Percentiles rank a stretch among this genome's conserved stretches.
phyloP scores from a whole-genome alignment of 441 rosid genomes.

The Adansonia rubrostipa region DNA sequence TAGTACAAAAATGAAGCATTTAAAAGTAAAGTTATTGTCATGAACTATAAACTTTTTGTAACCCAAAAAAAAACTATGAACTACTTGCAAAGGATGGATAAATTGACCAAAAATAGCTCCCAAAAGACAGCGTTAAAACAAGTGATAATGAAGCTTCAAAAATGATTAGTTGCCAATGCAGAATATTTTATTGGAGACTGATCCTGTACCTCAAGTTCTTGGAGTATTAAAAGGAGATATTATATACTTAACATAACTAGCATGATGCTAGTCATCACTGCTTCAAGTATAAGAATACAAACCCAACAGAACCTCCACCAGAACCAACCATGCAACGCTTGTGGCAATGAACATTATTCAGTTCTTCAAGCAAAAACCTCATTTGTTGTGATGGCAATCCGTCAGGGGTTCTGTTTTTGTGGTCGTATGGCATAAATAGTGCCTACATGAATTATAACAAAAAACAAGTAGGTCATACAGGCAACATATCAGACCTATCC shows the following conservation, averaged over 20 bases:
- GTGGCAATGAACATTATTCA: conserved; percentile 56
- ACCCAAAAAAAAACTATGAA: too few relatives aligned
- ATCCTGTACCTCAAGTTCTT: not conserved
- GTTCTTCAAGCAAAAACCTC: conserved; percentile 74
- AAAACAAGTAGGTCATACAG: conserved; percentile 24
- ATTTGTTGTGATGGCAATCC: conserved; percentile 66
- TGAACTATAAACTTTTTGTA: not conserved
- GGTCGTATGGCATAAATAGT: conserved; percentile 98
- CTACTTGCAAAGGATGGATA: not conserved
- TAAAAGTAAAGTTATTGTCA: not conserved
- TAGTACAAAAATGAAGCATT: not conserved
- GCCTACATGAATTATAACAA: conserved; percentile 54
- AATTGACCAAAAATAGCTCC: not conserved
- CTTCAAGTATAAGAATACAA: conserved; percentile 20
- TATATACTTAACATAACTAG: not conserved
- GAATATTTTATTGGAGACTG: not conserved
- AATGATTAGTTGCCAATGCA: not conserved
- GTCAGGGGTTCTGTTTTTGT: conserved; percentile 83
- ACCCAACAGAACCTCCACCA: conserved; percentile 99
- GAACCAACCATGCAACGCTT: conserved; percentile 90
- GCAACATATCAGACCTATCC: conserved; percentile 15
- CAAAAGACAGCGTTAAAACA: not conserved
- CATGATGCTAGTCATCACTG: not conserved
- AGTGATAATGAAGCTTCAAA: not conserved
- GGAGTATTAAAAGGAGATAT: not conserved